A percentile compares a stretch with the other conserved stretches of the same genome.
Conservation (phyloP, 805 yeast genomes). For the Metschnikowia corniflorae region DNA sequence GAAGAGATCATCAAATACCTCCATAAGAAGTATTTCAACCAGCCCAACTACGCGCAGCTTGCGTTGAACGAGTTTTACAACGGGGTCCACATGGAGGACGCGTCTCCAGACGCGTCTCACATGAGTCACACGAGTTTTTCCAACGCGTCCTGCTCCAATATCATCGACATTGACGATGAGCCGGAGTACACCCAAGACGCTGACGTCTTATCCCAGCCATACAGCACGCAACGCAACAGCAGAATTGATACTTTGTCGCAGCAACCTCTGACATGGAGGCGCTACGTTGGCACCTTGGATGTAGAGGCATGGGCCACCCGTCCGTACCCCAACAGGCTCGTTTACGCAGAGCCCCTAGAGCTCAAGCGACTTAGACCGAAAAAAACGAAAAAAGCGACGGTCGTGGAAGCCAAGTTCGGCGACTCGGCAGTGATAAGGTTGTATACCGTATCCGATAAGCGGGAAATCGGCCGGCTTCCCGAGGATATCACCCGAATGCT, state of each 20-base stretch:
- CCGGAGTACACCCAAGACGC: background rate
- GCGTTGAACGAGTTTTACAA: slow-evolving; percentile 18
- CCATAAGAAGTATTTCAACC: slow-evolving; percentile 15
- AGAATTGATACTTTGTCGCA: slow-evolving; percentile 7
- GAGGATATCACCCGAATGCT: slow-evolving; percentile 65
- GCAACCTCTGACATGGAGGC: slow-evolving; percentile 24
- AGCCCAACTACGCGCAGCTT: slow-evolving; percentile 18
- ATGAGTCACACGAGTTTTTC: no score
- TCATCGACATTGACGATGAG: background rate
- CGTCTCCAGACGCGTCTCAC: background rate
- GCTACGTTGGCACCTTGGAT: slow-evolving; percentile 58
- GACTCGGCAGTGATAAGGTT: slow-evolving; percentile 35
- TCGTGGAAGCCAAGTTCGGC: slow-evolving; percentile 19
- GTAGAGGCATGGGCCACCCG: slow-evolving; percentile 72
- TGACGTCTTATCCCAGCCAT: background rate
- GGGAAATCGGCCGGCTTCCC: slow-evolving; percentile 76
- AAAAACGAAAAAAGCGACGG: slow-evolving; percentile 15
- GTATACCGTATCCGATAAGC: slow-evolving; percentile 21
- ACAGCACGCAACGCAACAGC: slow-evolving; percentile 1
- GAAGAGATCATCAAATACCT: slow-evolving; percentile 7
- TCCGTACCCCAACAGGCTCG: slow-evolving; percentile 48
- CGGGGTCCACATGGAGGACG: slow-evolving; percentile 10
- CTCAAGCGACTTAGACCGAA: slow-evolving; percentile 35
- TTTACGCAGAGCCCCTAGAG: slow-evolving; percentile 42
- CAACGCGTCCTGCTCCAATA: slow-evolving; percentile 1